Percentiles rank a stretch among this genome's conserved stretches.
These are phyloP conservation scores for Neoboletus subvelutipes DNA, from an alignment of 768 basidiomycete species.

Conservation along the genomic window DNA sequence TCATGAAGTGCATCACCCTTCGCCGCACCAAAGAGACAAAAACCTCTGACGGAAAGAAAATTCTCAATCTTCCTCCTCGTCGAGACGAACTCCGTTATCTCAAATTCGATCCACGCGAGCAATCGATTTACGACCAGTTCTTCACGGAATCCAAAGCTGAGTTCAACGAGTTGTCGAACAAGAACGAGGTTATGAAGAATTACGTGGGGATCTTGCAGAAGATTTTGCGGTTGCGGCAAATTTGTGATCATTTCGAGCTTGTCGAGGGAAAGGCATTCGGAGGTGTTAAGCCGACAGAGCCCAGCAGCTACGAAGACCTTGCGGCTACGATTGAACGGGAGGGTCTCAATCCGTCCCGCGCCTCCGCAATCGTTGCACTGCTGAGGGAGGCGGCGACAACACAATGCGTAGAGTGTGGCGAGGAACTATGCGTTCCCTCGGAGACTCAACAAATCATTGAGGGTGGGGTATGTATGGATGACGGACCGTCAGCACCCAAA, in stretches of 20 bases:
- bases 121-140: constrained; percentile 83
- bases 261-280: constrained; percentile 67
- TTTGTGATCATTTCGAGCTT: constrained; percentile 94
- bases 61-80: constrained; percentile 88
- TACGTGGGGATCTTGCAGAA: constrained; percentile 97
- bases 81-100: constrained; percentile 84
- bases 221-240: constrained; percentile 93
- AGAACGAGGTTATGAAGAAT: constrained; percentile 96
- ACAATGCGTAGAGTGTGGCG: constrained; percentile 85
- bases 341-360: constrained; percentile 74
- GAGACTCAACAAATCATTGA: constrained; percentile 43
- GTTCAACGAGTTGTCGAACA: constrained; percentile 81
- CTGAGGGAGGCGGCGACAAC: constrained; percentile 84
- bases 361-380: constrained; percentile 80
- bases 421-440: constrained; percentile 59
- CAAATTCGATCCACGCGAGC: constrained; percentile 79
- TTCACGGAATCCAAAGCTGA: constrained; percentile 90
- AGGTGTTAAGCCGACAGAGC: constrained; percentile 47
- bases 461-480: constrained; percentile 48
- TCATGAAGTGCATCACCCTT: constrained; percentile 96
- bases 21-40: constrained; percentile 94
- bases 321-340: constrained; percentile 71
- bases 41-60: constrained; percentile 74
- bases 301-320: constrained; percentile 71
- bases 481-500: constrained; percentile 48